These are phyloP conservation scores for Infundibulicybe gibba DNA, from an alignment of 768 basidiomycete genomes.

Conservation along the genomic window DNA sequence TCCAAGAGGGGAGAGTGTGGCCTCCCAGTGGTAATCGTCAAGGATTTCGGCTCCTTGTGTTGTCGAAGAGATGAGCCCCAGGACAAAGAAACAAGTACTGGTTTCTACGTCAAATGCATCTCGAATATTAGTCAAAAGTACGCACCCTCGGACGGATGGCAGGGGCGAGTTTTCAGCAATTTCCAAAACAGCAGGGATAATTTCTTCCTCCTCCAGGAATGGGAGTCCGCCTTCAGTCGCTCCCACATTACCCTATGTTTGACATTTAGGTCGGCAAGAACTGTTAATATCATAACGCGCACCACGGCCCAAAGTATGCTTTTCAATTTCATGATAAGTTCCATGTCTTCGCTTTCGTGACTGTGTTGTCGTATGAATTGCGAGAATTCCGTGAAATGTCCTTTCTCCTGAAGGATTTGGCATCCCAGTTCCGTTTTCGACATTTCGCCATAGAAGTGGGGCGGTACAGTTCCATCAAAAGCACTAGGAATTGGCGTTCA, in stretches of 20 bases:
- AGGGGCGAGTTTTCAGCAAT: conserved; percentile 89
- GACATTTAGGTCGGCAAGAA: neutral
- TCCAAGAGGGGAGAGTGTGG: conserved; percentile 83
- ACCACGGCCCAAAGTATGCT: conserved; percentile 97
- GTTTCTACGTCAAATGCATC: neutral
- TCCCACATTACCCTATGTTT: conserved; percentile 84
- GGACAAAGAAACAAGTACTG: conserved; percentile 95
- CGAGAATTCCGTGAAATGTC: conserved; percentile 88
- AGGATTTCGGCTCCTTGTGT: conserved; percentile 90
- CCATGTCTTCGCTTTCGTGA: conserved; percentile 77
- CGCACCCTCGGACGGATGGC: conserved; percentile 88
- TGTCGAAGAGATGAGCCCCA: conserved; percentile 90
- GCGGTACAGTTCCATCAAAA: conserved; percentile 85
- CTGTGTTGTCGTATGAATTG: conserved; percentile 87
- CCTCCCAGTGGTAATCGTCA: conserved; percentile 91
- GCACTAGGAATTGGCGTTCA: conserved; percentile 33
- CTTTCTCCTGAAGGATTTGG: conserved; percentile 84
- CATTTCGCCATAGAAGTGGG: conserved; percentile 98
- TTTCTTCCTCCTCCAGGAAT: conserved; percentile 93
- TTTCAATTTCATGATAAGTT: conserved; percentile 86
- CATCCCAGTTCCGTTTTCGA: conserved; percentile 95
- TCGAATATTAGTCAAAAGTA: conserved; percentile 1
- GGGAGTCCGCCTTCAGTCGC: conserved; percentile 88
- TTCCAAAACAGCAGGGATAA: conserved; percentile 84
- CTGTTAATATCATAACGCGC: conserved; percentile 25